These are phyloP conservation scores for Nepenthes alata DNA, from an alignment of 179 eudicot genomes.

Conservation along the genomic window DNA sequence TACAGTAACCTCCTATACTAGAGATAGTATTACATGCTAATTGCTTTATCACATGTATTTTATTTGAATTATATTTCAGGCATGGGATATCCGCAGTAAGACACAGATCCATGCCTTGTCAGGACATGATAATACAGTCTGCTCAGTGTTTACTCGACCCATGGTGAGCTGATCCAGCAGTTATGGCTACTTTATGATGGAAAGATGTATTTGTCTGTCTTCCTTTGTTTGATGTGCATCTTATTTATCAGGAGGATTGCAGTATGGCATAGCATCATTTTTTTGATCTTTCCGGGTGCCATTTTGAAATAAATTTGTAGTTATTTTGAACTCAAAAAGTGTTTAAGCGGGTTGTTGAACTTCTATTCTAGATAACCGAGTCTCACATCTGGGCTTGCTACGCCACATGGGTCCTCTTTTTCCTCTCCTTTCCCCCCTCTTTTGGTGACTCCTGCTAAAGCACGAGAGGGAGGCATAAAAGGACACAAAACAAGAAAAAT, in stretches of 20 bases:
- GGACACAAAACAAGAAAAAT: too few relatives aligned
- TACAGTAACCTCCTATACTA: not conserved
- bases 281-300: too few relatives aligned
- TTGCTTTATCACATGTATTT: not conserved
- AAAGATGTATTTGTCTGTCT: not conserved
- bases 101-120: conserved; percentile 78
- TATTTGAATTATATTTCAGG: conserved; percentile 33
- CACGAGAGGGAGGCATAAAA: too few relatives aligned
- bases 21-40: not conserved
- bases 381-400: too few relatives aligned
- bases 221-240: not conserved
- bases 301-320: too few relatives aligned
- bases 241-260: not conserved
- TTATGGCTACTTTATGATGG: not conserved
- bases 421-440: too few relatives aligned
- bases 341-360: too few relatives aligned
- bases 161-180: conserved; percentile 33
- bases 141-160: conserved; percentile 89
- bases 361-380: too few relatives aligned
- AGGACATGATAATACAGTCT: conserved; percentile 92
- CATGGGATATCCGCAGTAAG: conserved; percentile 94
- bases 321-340: too few relatives aligned
- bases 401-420: too few relatives aligned
- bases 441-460: too few relatives aligned
- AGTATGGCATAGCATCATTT: not conserved